phyloP scores from a whole-genome alignment of 2,329 filamentous ascomycete species.

The Cladosporium austrohemisphaericum region DNA sequence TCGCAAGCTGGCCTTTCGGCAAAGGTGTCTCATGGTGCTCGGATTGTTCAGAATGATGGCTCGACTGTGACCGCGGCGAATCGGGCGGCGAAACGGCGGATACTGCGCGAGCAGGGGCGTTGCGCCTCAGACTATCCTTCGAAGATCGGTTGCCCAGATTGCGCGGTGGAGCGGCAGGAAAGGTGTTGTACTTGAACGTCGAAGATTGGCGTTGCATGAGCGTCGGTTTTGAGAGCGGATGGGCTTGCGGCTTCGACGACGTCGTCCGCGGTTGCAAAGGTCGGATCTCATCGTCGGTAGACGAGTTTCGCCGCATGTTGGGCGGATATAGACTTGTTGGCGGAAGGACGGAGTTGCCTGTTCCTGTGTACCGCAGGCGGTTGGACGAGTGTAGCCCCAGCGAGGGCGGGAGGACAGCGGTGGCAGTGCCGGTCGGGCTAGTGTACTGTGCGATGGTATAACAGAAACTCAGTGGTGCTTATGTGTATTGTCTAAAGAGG shows the following conservation, averaged over 20 bases:
- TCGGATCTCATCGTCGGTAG: constrained; percentile 1
- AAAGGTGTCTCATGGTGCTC: constrained; percentile 62
- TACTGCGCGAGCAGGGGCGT: background rate
- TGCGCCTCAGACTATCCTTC: constrained; percentile 19
- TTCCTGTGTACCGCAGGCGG: background rate
- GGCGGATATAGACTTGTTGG: background rate
- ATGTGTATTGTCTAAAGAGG: too few relatives aligned
- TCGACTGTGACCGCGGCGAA: constrained; percentile 16
- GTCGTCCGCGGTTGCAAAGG: constrained; percentile 2
- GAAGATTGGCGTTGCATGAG: constrained; percentile 46
- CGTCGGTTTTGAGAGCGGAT: constrained; percentile 18
- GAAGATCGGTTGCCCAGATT: constrained; percentile 55
- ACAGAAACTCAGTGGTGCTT: too few relatives aligned
- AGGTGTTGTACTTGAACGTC: constrained; percentile 73
- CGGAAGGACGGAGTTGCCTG: background rate
- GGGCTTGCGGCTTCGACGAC: background rate
- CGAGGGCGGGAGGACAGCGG: too few relatives aligned
- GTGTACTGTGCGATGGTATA: too few relatives aligned
- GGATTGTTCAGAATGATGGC: constrained; percentile 23
- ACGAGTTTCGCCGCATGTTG: background rate
- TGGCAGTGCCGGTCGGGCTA: too few relatives aligned
- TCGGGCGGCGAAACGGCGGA: constrained; percentile 15
- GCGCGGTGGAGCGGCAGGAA: constrained; percentile 70
- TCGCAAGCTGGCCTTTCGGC: constrained; percentile 74
- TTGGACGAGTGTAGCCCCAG: background rate